Evolutionary conservation across 1,284 basidiomycete species (phyloP).

Genomic region (Takashimella koratensis): DNA sequence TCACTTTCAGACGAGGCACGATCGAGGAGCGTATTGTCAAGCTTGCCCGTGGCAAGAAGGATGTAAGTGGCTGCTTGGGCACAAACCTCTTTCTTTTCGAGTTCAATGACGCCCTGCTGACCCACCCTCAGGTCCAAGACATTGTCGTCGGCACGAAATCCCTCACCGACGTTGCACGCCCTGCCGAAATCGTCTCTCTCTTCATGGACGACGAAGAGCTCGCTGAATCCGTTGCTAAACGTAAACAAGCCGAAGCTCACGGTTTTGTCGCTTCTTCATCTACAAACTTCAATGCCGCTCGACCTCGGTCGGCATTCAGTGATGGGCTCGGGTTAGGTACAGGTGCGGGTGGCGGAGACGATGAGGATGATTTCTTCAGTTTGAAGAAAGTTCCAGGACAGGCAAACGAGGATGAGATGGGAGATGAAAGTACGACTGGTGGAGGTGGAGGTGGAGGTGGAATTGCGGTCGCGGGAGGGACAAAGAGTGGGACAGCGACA

Average conservation of each 20-base stretch:
- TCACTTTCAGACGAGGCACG: slow-evolving; percentile 70
- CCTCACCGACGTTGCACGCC: slow-evolving; percentile 85
- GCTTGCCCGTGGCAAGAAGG: slow-evolving; percentile 90
- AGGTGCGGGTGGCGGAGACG: slow-evolving; percentile 27
- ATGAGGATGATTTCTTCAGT: slow-evolving; percentile 45
- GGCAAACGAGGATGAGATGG: slow-evolving; percentile 28
- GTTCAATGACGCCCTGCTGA: slow-evolving; percentile 39
- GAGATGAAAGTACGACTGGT: slow-evolving; percentile 1
- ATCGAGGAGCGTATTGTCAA: slow-evolving; percentile 99
- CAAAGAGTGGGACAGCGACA: slow-evolving; percentile 4
- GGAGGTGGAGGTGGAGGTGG: slow-evolving; percentile 17
- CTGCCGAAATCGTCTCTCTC: slow-evolving; percentile 94
- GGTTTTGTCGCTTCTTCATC: slow-evolving; percentile 35
- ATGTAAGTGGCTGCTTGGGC: slow-evolving; percentile 56
- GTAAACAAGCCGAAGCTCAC: slow-evolving; percentile 48
- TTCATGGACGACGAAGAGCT: slow-evolving; percentile 82
- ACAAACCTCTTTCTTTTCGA: slow-evolving; percentile 5
- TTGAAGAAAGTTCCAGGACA: slow-evolving; percentile 19
- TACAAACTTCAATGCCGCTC: slow-evolving; percentile 2
- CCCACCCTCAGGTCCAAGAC: slow-evolving; percentile 75
- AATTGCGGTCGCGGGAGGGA: slow-evolving; percentile 1
- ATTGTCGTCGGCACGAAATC: slow-evolving; percentile 98
- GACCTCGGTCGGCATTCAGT: slow-evolving; percentile 27
- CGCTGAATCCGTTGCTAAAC: slow-evolving; percentile 47
- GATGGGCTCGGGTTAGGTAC: too few relatives aligned